A percentile compares a stretch with the other conserved stretches of the same genome.
Evolutionary conservation across 441 rosid genomes (phyloP).

Genomic region (Gossypium davidsonii): DNA sequence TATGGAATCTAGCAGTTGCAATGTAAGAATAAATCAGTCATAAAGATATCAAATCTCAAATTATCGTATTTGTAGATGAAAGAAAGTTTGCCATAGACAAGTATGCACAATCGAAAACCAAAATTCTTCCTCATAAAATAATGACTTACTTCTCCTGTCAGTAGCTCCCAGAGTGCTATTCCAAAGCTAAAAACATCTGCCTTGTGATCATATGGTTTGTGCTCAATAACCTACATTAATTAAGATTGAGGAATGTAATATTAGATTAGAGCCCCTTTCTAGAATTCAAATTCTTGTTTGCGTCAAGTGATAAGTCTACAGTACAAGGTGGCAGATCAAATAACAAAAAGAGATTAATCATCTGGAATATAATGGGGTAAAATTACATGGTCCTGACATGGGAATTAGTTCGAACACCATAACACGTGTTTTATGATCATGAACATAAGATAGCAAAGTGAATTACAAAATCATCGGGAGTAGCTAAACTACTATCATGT

Average conservation of each 20-base stretch:
- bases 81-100: neutral
- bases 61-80: neutral
- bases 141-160: conserved; percentile 76
- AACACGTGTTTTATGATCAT: conserved; percentile 5
- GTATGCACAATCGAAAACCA: neutral
- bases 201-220: conserved; percentile 80
- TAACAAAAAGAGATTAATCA: neutral
- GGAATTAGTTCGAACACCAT: neutral
- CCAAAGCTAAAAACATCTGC: conserved; percentile 94
- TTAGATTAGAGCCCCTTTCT: conserved; percentile 9
- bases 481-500: conserved; percentile 10
- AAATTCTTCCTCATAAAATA: neutral
- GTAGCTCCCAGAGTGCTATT: conserved; percentile 84
- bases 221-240: conserved; percentile 79
- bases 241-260: conserved; percentile 16
- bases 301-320: neutral
- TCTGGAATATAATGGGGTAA: neutral
- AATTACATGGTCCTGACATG: neutral
- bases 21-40: neutral
- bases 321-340: neutral
- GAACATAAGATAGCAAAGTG: neutral
- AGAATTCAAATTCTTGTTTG: neutral
- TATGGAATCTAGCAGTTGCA: conserved; percentile 68
- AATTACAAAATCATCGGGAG: neutral
- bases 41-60: neutral